Evolutionary conservation across 192 early-diverging fungal species (phyloP), one percentile per base, ranked within the genome.

Genomic region (Paraglomus brasilianum): DNA sequence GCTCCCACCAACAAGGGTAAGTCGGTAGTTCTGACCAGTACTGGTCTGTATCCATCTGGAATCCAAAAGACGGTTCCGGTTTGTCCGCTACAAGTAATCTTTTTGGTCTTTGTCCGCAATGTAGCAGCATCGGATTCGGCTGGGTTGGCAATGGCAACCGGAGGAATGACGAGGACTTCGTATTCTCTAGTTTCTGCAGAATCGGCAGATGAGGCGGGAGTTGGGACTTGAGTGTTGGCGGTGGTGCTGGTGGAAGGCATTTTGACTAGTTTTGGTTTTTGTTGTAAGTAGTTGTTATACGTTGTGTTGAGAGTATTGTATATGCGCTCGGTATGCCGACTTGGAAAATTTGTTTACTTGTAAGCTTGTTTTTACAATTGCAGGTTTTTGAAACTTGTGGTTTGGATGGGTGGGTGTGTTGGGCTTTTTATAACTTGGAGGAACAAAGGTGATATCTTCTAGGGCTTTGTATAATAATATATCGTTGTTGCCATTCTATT

Each of bases 161-260:
- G 62, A 5, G 64, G 48, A 39, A 66, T 46, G 21, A 66, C 48
- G 15, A 66, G 40, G 21, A 66, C 48, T 51, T 66, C 64, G 14
- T 66, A 66, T 66, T 66, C 64, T n/a, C 8, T 45, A 7, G n/a
- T 66, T 8, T 8, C 40, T 38, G 19, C 51, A 13, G 19, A 22
- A 1, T 10, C 22, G 4, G 45, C 14, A 13, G 40, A 24, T 11
- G 15, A 30, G 3, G 58, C 53, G 11, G 53, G 36, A 22, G 21
- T 4, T 17, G 53, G 9, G 36, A 30, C 36, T 56, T 11, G 53
- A 56, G 11, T 56, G 21, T 24, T 21, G 17, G 38, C 14, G 40
- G 22, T 48, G 5, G 4, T 50, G 36, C 41, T 66, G 9, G 64
- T 22, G 15, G 64, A 48, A 40, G 64, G 64, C 64, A 66, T 66